phyloP scores from a whole-genome alignment of 2,329 filamentous ascomycete genomes.

The Dendryphion nanum region DNA sequence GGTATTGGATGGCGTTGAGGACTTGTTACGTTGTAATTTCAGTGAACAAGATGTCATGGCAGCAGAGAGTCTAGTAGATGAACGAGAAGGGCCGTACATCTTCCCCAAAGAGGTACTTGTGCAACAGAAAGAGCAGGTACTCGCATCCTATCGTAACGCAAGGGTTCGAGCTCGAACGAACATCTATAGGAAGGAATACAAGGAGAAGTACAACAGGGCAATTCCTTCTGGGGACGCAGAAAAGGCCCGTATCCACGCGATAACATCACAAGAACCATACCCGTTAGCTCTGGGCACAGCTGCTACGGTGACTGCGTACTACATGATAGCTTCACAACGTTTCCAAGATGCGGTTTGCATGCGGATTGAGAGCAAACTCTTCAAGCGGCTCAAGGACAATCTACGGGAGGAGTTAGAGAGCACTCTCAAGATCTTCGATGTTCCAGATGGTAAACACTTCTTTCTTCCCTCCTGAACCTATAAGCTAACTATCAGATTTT shows the following conservation, averaged over 20 bases:
- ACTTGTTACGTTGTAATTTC: slow-evolving; percentile 25
- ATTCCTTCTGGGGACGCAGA: slow-evolving; percentile 21
- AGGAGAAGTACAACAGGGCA: slow-evolving; percentile 12
- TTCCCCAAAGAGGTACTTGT: slow-evolving; percentile 22
- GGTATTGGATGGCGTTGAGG: slow-evolving; percentile 20
- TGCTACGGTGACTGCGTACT: slow-evolving; percentile 66
- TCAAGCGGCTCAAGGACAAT: slow-evolving; percentile 19
- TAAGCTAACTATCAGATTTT: slow-evolving; percentile 4
- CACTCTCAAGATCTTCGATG: no score
- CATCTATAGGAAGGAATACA: slow-evolving; percentile 23
- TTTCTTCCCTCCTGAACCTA: no score
- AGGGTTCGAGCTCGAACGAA: slow-evolving; percentile 21
- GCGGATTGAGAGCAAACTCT: slow-evolving; percentile 38
- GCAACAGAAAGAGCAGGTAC: slow-evolving; percentile 12
- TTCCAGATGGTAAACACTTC: no score
- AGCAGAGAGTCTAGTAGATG: slow-evolving; percentile 25
- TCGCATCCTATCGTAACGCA: slow-evolving; percentile 19
- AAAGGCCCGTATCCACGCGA: slow-evolving; percentile 16
- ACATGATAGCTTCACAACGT: slow-evolving; percentile 62
- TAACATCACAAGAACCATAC: slow-evolving; percentile 59
- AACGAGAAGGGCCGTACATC: slow-evolving; percentile 38
- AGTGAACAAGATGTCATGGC: slow-evolving; percentile 23
- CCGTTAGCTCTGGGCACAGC: slow-evolving; percentile 61
- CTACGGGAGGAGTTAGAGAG: slow-evolving; percentile 29
- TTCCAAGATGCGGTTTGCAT: slow-evolving; percentile 58